Base-by-base conservation (phyloP, 1,284 basidiomycete species). In the Cerioporus squamosus region DNA sequence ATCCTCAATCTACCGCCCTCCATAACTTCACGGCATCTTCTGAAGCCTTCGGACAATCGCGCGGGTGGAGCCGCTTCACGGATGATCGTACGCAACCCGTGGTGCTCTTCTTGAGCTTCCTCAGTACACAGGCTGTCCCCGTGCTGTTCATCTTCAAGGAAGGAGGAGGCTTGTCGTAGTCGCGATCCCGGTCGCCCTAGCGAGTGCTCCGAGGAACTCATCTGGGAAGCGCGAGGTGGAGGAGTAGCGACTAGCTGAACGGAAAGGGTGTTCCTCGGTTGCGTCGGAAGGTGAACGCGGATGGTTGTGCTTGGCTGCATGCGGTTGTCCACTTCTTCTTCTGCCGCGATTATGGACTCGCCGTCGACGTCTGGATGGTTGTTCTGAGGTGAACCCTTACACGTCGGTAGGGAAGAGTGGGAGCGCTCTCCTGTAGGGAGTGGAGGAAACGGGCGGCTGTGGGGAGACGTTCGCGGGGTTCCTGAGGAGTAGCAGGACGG, bases 381-480 rank as follows among this genome's bases (percentile, higher is more conserved):
- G 26, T 29, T 29, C 26, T 29, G 26, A 29, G 26, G 26, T 9
- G 9, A 29, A 29, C 26, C 26, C 26, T 29, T 29, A 29, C 26
- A 4, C 26, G 26, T 4, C 26, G 26, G 26, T 29, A 29, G 26
- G 26, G 26, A 29, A 29, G 26, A 29, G 26, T 29, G 26, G 26
- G 26, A 29, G 26, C 26, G 26, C 26, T 29, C 26, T n/a, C n/a
- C n/a, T n/a, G n/a, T 2, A 91, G 88, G 7, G 91, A 90, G 14
- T 49, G 40, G 76, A 94, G 90, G 79, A 95, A 98, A 53, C 92
- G 90, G 23, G 95, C 87, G 38, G 95, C 95, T 64, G 97, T 98
- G 44, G 95, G 94, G 7, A 98, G 82, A 57, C 88, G 80, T 15
- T 94, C 92, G 39, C 82, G 74, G 0, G 91, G 91, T 62, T 90